Evolutionary conservation across 805 yeast species (phyloP).

Genomic region (Alloascoidea africana): DNA sequence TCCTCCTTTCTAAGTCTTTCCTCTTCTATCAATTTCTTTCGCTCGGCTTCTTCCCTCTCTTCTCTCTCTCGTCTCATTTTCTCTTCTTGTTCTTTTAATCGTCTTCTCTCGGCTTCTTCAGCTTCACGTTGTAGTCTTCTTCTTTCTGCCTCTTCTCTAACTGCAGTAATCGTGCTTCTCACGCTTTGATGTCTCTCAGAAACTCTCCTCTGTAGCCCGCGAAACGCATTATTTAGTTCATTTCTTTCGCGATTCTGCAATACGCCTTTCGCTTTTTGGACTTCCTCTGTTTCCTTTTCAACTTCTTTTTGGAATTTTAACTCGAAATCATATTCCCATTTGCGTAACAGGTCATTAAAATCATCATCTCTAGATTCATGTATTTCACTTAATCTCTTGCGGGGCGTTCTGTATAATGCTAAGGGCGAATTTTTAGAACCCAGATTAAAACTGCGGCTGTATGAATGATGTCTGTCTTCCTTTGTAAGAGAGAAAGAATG

Average conservation of each 20-base stretch:
- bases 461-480: too few species aligned
- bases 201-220: not conserved
- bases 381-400: too few species aligned
- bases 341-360: not conserved
- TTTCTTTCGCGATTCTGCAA: not conserved
- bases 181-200: constrained; percentile 9
- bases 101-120: constrained; percentile 9
- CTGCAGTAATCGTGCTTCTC: constrained; percentile 5
- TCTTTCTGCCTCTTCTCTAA: constrained; percentile 4
- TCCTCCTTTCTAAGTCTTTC: constrained; percentile 13
- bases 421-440: too few species aligned
- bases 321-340: not conserved
- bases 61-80: constrained; percentile 6
- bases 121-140: constrained; percentile 6
- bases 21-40: constrained; percentile 10
- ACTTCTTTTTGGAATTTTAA: not conserved
- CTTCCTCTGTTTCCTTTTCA: not conserved
- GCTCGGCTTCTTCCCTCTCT: constrained; percentile 7
- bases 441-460: too few species aligned
- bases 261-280: not conserved
- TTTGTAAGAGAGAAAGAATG: too few species aligned
- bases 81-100: constrained; percentile 7
- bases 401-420: too few species aligned
- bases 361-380: not conserved
- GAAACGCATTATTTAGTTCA: not conserved